phyloP scores from a whole-genome alignment of 2,329 filamentous ascomycete species.

The Xylariaceae sp. region DNA sequence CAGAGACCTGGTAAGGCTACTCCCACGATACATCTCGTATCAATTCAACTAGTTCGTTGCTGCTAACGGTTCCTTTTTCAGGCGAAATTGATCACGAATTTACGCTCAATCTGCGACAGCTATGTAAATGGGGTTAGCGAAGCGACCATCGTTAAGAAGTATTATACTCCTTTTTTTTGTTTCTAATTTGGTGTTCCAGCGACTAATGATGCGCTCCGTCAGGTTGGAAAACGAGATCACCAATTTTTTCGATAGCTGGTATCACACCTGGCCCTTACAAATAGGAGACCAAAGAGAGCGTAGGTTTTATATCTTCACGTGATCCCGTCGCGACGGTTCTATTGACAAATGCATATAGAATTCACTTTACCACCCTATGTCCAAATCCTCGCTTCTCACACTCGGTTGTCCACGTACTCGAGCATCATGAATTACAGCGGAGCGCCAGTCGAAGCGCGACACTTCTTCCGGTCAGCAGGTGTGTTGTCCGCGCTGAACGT shows the following conservation, averaged over 20 bases:
- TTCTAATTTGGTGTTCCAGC: not conserved
- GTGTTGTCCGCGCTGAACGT: constrained; percentile 71
- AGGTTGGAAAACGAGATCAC: constrained; percentile 35
- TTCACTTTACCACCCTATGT: constrained; percentile 65
- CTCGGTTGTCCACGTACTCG: constrained; percentile 68
- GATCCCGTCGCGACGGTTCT: too few species aligned
- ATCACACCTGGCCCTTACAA: constrained; percentile 47
- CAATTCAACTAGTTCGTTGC: not conserved
- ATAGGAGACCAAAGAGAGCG: constrained; percentile 43
- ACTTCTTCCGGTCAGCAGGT: constrained; percentile 68
- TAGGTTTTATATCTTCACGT: constrained; percentile 24
- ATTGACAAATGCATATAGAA: constrained; percentile 36
- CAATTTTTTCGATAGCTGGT: constrained; percentile 34
- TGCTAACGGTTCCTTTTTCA: constrained; percentile 24
- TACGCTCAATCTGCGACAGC: constrained; percentile 57
- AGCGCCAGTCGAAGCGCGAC: constrained; percentile 64
- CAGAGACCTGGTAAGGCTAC: constrained; percentile 54
- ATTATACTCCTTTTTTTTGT: constrained; percentile 13
- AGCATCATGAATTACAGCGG: constrained; percentile 72
- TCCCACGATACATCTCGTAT: not conserved
- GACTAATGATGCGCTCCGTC: constrained; percentile 1
- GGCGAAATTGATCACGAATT: constrained; percentile 54
- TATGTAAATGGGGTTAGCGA: constrained; percentile 49
- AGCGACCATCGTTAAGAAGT: constrained; percentile 51
- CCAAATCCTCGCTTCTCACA: constrained; percentile 69